Base-by-base conservation (phyloP, 139 green algal genomes). In the Chlorella sp. region DNA sequence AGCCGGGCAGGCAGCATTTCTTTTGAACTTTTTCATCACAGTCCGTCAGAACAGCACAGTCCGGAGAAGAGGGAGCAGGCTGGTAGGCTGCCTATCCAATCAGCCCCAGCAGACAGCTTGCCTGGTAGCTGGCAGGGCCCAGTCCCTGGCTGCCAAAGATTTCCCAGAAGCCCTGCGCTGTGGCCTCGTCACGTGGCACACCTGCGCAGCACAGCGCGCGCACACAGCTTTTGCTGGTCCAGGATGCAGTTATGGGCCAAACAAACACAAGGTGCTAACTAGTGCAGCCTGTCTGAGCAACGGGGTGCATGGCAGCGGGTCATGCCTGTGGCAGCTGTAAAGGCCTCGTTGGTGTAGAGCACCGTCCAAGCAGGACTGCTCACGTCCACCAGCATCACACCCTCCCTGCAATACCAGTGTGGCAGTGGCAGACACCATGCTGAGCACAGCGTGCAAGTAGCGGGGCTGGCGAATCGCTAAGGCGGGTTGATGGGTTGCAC, bases 381-480 rank as follows among this genome's bases (percentile, higher is more conserved):
- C 6, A 79, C 78, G 82, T 98, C 91, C 62, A 93, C 79, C 60
- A 98, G 74, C 79, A 97, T 89, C 75, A 97, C 93, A 57, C 91
- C 95, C 86, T 98, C 95, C 60, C 86, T 92, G 86, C 95, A 28
- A 36, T 3, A 64, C 13, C 20, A 21, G 73, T 36, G 63, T 5
- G 9, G 9, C 44, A 51, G 44, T 51, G 44, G 44, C n/a, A n/a
- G n/a, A n/a, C n/a, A n/a, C n/a, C n/a, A n/a, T n/a, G n/a, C 7
- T 51, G 44, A 16, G 44, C 64, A 41, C 32, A 47, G 3, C 1
- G n/a, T 13, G 36, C 67, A 47, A 73, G 20, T 3, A 47, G 36
- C 32, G n/a, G 1, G 67, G 1, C 38, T 7, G 9, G 16, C 51
- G 13, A 9, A 51, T 51, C 21, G 51, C 11, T 23, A 21, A 60